Percentiles rank a stretch among this genome's conserved stretches.
Conservation (phyloP, 1,284 basidiomycete species). For the Lentinula novae-zelandiae region DNA sequence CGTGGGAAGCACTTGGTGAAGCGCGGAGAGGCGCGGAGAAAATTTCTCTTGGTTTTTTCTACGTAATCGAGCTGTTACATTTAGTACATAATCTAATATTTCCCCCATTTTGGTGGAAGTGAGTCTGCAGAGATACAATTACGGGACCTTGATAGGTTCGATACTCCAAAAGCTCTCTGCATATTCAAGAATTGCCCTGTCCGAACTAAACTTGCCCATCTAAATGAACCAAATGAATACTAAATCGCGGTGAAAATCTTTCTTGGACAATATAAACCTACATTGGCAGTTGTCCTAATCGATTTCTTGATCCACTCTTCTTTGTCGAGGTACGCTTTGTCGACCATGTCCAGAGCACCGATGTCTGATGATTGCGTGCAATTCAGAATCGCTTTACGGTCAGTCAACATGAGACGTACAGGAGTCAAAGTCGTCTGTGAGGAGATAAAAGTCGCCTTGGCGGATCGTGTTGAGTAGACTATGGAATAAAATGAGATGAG, state of each 20-base stretch:
- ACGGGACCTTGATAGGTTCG: constrained; percentile 37
- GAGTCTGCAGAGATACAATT: not conserved
- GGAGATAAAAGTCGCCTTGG: constrained; percentile 77
- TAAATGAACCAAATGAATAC: constrained; percentile 22
- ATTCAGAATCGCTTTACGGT: not conserved
- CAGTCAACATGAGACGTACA: constrained; percentile 43
- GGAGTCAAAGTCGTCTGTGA: constrained; percentile 89
- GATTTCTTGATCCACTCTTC: constrained; percentile 90
- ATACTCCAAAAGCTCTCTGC: constrained; percentile 81
- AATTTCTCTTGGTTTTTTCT: too few relatives aligned
- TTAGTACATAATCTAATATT: too few relatives aligned
- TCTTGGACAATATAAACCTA: constrained; percentile 16
- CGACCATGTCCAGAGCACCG: constrained; percentile 78
- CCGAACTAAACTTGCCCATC: constrained; percentile 96
- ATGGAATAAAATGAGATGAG: constrained; percentile 7
- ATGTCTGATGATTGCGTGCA: constrained; percentile 47
- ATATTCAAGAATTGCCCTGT: constrained; percentile 87
- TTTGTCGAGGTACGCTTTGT: constrained; percentile 78
- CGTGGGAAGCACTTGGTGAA: not conserved
- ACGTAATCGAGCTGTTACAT: too few relatives aligned
- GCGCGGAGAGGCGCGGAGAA: too few relatives aligned
- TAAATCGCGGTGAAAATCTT: too few relatives aligned
- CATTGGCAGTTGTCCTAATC: constrained; percentile 79
- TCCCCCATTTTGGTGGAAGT: not conserved
- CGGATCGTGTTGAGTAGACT: constrained; percentile 72